phyloP scores from a whole-genome alignment of 495 filamentous ascomycete genomes.

The Platismatia glauca region DNA sequence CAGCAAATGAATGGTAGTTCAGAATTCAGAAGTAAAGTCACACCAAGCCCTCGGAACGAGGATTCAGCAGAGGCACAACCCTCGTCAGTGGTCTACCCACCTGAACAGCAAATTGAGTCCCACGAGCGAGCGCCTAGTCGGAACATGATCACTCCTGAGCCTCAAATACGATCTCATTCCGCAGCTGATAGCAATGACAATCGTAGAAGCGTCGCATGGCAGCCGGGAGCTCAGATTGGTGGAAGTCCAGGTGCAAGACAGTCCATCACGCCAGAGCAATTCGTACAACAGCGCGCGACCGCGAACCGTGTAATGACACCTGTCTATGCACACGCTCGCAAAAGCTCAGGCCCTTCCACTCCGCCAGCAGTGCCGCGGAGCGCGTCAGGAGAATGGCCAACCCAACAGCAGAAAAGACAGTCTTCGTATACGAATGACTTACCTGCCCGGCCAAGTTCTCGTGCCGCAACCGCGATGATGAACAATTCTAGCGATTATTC shows the following conservation, averaged over 20 bases:
- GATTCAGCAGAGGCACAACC: conserved; percentile 8
- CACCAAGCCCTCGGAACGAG: conserved; percentile 28
- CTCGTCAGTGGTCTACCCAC: conserved; percentile 10
- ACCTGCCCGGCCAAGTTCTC: conserved; percentile 43
- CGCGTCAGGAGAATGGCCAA: conserved; percentile 49
- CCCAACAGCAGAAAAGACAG: conserved; percentile 28
- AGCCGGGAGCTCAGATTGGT: conserved; percentile 51
- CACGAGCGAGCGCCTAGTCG: conserved; percentile 24
- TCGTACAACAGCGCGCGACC: conserved; percentile 73
- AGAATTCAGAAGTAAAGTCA: conserved; percentile 24
- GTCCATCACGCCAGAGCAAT: conserved; percentile 60
- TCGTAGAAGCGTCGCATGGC: conserved; percentile 66
- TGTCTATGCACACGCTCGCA: conserved; percentile 37
- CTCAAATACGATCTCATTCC: conserved; percentile 16
- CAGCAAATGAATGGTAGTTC: conserved; percentile 25
- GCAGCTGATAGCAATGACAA: conserved; percentile 34
- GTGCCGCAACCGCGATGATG: conserved; percentile 37
- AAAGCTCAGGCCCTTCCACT: conserved; percentile 32
- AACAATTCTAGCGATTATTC: conserved; percentile 43
- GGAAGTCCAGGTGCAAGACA: conserved; percentile 36
- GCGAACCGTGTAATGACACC: conserved; percentile 38
- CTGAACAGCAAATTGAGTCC: conserved; percentile 5
- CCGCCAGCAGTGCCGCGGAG: conserved; percentile 35
- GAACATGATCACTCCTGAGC: conserved; percentile 26
- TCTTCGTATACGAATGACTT: conserved; percentile 31